A percentile compares a stretch with the other conserved stretches of the same genome.
These are phyloP conservation scores for Aspergillus costaricaensis DNA, from an alignment of 2,329 filamentous ascomycete species.

Conservation along the genomic window DNA sequence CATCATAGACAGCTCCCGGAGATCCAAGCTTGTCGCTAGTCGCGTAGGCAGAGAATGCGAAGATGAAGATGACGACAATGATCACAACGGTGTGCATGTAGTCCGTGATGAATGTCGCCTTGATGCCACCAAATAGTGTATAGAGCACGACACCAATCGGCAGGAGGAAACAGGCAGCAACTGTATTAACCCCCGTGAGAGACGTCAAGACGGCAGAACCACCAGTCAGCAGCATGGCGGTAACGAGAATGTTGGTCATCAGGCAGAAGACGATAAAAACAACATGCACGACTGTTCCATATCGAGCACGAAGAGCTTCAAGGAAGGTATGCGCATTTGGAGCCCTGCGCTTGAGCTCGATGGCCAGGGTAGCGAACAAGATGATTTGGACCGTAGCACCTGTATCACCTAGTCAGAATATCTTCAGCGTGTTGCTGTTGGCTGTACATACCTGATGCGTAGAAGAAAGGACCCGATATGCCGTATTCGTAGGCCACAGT, in stretches of 20 bases:
- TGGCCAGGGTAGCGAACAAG: slow-evolving; percentile 85
- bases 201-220: slow-evolving; percentile 73
- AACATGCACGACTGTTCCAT: slow-evolving; percentile 70
- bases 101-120: slow-evolving; percentile 83
- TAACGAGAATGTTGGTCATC: slow-evolving; percentile 84
- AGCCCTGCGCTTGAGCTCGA: slow-evolving; percentile 82
- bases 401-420: slow-evolving; percentile 32
- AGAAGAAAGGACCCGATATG: slow-evolving; percentile 67
- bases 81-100: slow-evolving; percentile 77
- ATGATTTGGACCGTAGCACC: slow-evolving; percentile 84
- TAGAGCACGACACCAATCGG: slow-evolving; percentile 80
- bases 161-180: slow-evolving; percentile 80
- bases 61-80: slow-evolving; percentile 81
- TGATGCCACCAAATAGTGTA: slow-evolving; percentile 74
- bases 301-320: slow-evolving; percentile 79
- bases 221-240: slow-evolving; percentile 84
- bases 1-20: slow-evolving; percentile 75
- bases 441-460: slow-evolving; percentile 57
- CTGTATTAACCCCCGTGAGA: slow-evolving; percentile 72
- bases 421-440: slow-evolving; percentile 39
- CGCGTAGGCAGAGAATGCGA: slow-evolving; percentile 79
- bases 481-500: slow-evolving; percentile 81
- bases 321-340: slow-evolving; percentile 86
- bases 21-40: slow-evolving; percentile 72
- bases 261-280: slow-evolving; percentile 82